Conservation (phyloP, 164 flowering plant genomes). For the Umbilicus rupestris region DNA sequence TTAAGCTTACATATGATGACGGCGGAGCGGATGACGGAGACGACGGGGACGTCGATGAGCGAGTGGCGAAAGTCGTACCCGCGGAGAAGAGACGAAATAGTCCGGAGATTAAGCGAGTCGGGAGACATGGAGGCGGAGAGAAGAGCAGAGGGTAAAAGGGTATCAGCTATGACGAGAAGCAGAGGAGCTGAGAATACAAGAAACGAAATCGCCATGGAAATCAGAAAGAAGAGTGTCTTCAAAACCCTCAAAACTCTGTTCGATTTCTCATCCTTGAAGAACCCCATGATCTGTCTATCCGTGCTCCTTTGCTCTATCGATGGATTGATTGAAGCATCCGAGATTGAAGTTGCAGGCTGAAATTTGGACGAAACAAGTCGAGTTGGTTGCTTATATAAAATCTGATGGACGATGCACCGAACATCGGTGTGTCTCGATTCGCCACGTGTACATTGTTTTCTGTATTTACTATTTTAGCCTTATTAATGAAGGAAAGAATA, state of each 20-base stretch:
- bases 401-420: too few relatives aligned
- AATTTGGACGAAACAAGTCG: too few relatives aligned
- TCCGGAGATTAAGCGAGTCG: slow-evolving; percentile 22
- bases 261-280: slow-evolving; percentile 44
- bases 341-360: too few relatives aligned
- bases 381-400: too few relatives aligned
- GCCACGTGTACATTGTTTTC: too few relatives aligned
- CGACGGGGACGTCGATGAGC: slow-evolving; percentile 69
- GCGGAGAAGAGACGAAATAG: slow-evolving; percentile 36
- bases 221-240: slow-evolving; percentile 70
- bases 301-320: too few relatives aligned
- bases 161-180: slow-evolving; percentile 52
- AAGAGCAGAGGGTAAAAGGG: slow-evolving; percentile 61
- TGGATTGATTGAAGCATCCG: too few relatives aligned
- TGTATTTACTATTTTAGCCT: too few relatives aligned
- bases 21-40: slow-evolving; percentile 63
- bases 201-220: slow-evolving; percentile 58
- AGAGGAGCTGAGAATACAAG: slow-evolving; percentile 75
- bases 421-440: too few relatives aligned
- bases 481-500: too few relatives aligned
- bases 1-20: too few relatives aligned
- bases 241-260: slow-evolving; percentile 36
- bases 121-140: slow-evolving; percentile 53
- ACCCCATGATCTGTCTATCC: slow-evolving; percentile 54
- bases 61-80: slow-evolving; percentile 66